These are phyloP conservation scores for Xylaria acuta DNA, from an alignment of 495 filamentous ascomycete genomes.

Conservation along the genomic window DNA sequence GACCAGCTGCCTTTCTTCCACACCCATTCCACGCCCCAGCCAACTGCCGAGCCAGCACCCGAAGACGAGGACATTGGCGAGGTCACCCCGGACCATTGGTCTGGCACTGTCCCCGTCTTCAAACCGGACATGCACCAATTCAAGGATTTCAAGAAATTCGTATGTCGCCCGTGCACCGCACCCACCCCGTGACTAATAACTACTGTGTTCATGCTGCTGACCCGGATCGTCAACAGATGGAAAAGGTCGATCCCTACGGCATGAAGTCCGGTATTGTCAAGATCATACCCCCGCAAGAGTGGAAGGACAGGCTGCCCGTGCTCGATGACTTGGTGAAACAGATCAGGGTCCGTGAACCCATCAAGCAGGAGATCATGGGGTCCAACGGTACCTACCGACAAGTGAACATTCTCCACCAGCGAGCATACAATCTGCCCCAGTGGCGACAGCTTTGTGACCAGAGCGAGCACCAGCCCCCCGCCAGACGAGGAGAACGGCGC, in stretches of 20 bases:
- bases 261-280: constrained; percentile 98
- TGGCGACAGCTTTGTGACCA: constrained; percentile 93
- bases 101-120: constrained; percentile 89
- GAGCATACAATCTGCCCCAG: constrained; percentile 94
- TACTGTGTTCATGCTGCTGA: constrained; percentile 16
- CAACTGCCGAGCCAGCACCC: constrained; percentile 37
- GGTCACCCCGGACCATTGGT: constrained; percentile 85
- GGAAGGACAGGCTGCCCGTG: constrained; percentile 77
- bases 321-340: constrained; percentile 88
- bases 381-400: constrained; percentile 93
- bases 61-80: constrained; percentile 74
- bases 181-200: constrained; percentile 10
- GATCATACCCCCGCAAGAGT: constrained; percentile 92
- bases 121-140: constrained; percentile 96
- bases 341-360: constrained; percentile 93
- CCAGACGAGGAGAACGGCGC: constrained; percentile 90
- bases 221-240: constrained; percentile 55
- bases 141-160: constrained; percentile 83
- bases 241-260: constrained; percentile 88
- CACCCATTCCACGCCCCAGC: constrained; percentile 23
- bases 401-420: constrained; percentile 91
- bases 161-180: constrained; percentile 41
- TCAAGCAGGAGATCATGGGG: constrained; percentile 96
- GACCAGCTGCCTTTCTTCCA: constrained; percentile 36
- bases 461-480: constrained; percentile 93